Evolutionary conservation across 192 early-diverging fungal species (phyloP), one percentile per base, ranked within the genome.

Genomic region (Entomortierella parvispora): DNA sequence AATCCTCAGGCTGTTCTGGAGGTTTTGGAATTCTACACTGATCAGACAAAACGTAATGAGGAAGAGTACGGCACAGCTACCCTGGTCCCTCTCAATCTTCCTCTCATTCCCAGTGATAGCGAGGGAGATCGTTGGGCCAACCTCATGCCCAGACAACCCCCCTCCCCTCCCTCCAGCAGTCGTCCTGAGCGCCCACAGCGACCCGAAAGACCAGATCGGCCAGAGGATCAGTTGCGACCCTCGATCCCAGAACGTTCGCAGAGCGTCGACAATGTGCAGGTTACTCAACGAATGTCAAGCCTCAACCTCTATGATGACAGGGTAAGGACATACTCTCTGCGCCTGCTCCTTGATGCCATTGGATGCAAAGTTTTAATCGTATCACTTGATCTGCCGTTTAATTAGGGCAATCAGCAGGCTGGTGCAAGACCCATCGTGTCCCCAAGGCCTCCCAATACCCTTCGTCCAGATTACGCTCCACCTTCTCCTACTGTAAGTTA

Each of bases 1-100:
- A 95, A 99, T 69, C 98, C 98, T 43, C 97, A 99, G 82, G 97
- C 97, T 11, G 98, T 99, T 37, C 81, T 98, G 40, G 97, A 98
- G 71, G 97, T 96, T 34, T 86, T 99, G 29, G 96, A 98, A 77
- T 99, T 99, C 65, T 99, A 99, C 84, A 96, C 96, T n/a, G 96
- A 96, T 72, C 90, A 93, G 79, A 81, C 83, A 18, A 85, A 85
- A 62, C 78, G 87, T 25, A 85, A 88, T 29, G 79, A 81, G 49
- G 83, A 82, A 51, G 86, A 84, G 64, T 88, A 84, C 32, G 87
- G 81, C 3, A 59, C 61, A 33, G 57, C 57, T 3, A 22, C 57
- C 3, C 57, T 58, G 10, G 42, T 58, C 18, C 57, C 57, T 0
- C 23, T 20, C 14, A 4, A 34, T 6, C 15, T 58, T 7, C 62